phyloP scores from a whole-genome alignment of 1,284 basidiomycete species.

The Naganishia albida region DNA sequence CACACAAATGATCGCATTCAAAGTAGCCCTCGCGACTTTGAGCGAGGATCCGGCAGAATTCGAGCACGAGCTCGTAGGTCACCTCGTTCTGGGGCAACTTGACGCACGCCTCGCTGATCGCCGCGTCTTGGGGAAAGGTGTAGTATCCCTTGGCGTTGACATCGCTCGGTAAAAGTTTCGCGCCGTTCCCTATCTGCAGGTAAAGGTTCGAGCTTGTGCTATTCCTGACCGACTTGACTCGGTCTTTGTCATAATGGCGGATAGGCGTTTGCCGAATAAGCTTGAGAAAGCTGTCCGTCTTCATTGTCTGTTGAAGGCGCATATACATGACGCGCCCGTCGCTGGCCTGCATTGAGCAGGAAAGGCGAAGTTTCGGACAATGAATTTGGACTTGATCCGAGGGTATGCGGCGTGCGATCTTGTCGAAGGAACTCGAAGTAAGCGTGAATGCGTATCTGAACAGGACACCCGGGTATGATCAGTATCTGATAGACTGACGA shows the following conservation, averaged over 20 bases:
- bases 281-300: neutral
- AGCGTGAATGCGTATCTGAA: conserved; percentile 11
- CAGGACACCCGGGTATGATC: neutral
- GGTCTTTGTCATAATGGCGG: neutral
- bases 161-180: neutral
- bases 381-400: neutral
- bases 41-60: conserved; percentile 1
- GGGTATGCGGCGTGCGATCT: neutral
- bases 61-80: conserved; percentile 1
- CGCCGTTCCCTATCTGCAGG: neutral
- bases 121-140: neutral
- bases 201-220: conserved; percentile 1
- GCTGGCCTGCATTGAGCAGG: neutral
- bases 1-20: conserved; percentile 9
- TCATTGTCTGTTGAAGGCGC: conserved; percentile 9
- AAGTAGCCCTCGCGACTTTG: conserved; percentile 18
- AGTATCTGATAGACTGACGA: neutral
- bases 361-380: conserved; percentile 8
- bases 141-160: conserved; percentile 8
- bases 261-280: neutral
- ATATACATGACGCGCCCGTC: neutral
- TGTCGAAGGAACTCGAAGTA: conserved; percentile 8
- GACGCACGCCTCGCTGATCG: conserved; percentile 4
- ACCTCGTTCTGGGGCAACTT: neutral
- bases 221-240: neutral